Base-by-base conservation (phyloP, 2,329 filamentous ascomycete species). In the Apiospora marii region DNA sequence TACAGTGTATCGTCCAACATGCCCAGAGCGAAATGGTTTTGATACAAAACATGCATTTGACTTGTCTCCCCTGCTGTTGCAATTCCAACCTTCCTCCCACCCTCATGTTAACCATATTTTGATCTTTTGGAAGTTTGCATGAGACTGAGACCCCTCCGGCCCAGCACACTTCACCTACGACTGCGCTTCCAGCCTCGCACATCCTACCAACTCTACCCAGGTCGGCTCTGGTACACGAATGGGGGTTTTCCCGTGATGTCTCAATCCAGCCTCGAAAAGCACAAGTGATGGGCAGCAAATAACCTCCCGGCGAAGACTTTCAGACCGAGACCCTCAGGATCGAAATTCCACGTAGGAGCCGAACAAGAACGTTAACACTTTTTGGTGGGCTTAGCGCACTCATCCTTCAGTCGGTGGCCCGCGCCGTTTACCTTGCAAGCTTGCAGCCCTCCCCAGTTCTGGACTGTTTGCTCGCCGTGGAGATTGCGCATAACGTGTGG, bases 21-120 rank as follows among this genome's bases (percentile, higher is more conserved):
- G 58, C 58, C 58, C 58, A 64, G 58, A 41, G 58, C 58, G 34
- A 41, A 64, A 64, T 64, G 5, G 8, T 13, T 64, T 64, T 64
- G 58, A 64, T 64, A 64, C 58, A 64, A 64, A 64, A 64, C 58
- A 64, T 64, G 58, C 58, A 64, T 64, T 37, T 64, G 58, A 64
- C 41, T 61, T 64, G 58, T 64, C 58, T 64, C 41, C 58, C 58
- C 58, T 64, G 58, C 58, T 64, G 58, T 64, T 64, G 13, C 58
- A 37, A 64, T 64, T 64, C 34, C 34, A 64, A 64, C 58, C 58
- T 64, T 64, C 10, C 19, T 64, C 58, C 58, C 58, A 41, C 58
- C 58, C n/a, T 41, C 37, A 41, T 41, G 10, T 10, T 41, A 64
- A 64, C 58, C 58, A 41, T 41, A 41, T 41, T 19, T 41, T 41